Evolutionary conservation across 805 yeast species (phyloP).

Genomic region (Saccharomycopsis vini): DNA sequence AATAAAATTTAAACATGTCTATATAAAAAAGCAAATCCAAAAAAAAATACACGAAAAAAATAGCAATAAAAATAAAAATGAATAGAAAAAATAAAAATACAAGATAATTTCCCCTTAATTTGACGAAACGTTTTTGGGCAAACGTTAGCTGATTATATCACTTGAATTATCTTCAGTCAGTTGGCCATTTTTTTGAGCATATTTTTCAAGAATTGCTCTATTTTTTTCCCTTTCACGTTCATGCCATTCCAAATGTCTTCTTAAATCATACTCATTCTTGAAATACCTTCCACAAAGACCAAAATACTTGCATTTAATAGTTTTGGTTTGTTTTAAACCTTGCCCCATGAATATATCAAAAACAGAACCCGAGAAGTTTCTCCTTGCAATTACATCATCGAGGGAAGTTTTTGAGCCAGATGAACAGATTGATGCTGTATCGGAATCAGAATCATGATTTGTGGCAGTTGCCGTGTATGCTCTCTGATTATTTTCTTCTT

Average conservation of each 20-base stretch:
- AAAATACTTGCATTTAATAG: background rate
- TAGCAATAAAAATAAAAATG: background rate
- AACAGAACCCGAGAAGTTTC: background rate
- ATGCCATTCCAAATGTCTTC: background rate
- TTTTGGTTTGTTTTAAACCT: background rate
- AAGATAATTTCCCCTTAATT: background rate
- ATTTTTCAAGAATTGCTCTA: background rate
- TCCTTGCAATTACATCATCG: background rate
- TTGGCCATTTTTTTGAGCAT: background rate
- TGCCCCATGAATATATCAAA: background rate
- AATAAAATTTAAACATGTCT: too few relatives aligned
- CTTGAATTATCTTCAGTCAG: background rate
- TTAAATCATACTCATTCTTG: background rate
- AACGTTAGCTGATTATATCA: background rate
- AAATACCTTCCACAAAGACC: background rate
- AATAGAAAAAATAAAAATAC: too few relatives aligned
- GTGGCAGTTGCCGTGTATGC: too few relatives aligned
- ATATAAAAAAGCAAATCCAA: too few relatives aligned
- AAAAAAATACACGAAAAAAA: too few relatives aligned
- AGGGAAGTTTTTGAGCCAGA: background rate
- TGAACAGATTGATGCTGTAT: background rate
- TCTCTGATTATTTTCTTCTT: too few relatives aligned
- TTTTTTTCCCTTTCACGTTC: background rate
- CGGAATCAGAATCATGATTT: background rate
- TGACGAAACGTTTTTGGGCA: background rate